phyloP scores from a whole-genome alignment of 2,329 filamentous ascomycete species.

The Annulohypoxylon truncatum region DNA sequence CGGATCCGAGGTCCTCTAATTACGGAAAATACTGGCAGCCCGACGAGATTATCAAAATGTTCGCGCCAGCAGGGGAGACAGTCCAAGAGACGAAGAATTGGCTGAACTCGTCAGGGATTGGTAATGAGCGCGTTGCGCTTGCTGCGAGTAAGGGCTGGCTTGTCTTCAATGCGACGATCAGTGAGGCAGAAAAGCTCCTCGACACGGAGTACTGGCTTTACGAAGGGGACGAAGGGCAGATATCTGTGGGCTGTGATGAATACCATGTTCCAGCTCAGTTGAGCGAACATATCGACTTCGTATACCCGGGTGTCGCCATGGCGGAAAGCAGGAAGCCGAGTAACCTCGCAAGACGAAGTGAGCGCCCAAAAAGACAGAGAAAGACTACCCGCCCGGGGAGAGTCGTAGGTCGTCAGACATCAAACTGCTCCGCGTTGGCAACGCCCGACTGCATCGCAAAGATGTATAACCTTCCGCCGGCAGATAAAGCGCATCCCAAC shows the following conservation, averaged over 20 bases:
- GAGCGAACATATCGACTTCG: constrained; percentile 4
- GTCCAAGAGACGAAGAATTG: constrained; percentile 18
- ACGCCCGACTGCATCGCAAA: constrained; percentile 22
- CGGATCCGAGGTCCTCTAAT: constrained; percentile 47
- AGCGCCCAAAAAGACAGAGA: background rate
- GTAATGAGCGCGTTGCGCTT: constrained; percentile 17
- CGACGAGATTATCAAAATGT: constrained; percentile 36
- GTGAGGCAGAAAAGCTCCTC: constrained; percentile 24
- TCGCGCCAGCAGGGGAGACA: constrained; percentile 3
- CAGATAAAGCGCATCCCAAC: constrained; percentile 18
- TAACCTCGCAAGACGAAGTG: background rate
- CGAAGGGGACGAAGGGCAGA: constrained; percentile 5
- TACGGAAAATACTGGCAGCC: constrained; percentile 51
- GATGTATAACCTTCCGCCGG: constrained; percentile 13
- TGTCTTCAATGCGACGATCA: constrained; percentile 28
- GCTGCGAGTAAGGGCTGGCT: constrained; percentile 30
- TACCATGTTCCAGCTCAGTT: constrained; percentile 9
- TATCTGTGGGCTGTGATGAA: constrained; percentile 23
- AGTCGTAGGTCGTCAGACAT: background rate
- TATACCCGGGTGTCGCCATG: constrained; percentile 9
- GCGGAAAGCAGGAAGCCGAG: background rate
- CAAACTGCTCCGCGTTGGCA: background rate
- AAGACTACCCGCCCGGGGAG: background rate
- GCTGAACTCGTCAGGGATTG: constrained; percentile 33
- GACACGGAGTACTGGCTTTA: constrained; percentile 26